Evolutionary conservation across 768 basidiomycete species (phyloP).

Genomic region (Phlebiopsis flavidoalba): DNA sequence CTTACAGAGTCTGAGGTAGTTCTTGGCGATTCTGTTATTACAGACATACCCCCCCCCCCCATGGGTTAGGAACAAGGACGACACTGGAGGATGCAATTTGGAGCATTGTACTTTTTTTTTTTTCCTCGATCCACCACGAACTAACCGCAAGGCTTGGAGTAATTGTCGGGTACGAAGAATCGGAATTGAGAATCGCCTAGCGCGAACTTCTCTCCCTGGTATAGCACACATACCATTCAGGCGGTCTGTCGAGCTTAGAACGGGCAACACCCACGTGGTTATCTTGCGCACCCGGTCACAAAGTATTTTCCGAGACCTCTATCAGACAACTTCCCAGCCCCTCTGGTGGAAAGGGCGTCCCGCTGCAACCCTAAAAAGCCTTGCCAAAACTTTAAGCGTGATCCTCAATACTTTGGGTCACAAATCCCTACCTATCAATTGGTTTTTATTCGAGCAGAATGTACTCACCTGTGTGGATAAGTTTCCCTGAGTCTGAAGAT

Average conservation of each 20-base stretch:
- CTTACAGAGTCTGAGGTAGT: no score
- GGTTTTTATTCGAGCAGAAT: neutral
- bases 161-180: constrained; percentile 78
- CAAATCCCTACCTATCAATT: neutral
- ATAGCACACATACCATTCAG: neutral
- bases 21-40: neutral
- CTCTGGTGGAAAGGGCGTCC: constrained; percentile 72
- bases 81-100: constrained; percentile 79
- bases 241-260: no score
- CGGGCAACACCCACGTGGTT: no score
- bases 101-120: constrained; percentile 61
- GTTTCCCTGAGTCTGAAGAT: constrained; percentile 62
- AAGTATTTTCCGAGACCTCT: constrained; percentile 81
- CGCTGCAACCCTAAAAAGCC: no score
- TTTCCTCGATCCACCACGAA: constrained; percentile 70
- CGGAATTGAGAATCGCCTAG: constrained; percentile 83
- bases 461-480: constrained; percentile 54
- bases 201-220: constrained; percentile 69
- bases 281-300: constrained; percentile 71
- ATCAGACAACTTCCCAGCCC: constrained; percentile 77
- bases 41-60: no score
- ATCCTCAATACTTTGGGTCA: constrained; percentile 55
- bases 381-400: no score
- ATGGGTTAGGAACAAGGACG: constrained; percentile 22
- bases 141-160: constrained; percentile 75